phyloP scores from a whole-genome alignment of 2,329 filamentous ascomycete species.

The Cryphonectria carpinicola region DNA sequence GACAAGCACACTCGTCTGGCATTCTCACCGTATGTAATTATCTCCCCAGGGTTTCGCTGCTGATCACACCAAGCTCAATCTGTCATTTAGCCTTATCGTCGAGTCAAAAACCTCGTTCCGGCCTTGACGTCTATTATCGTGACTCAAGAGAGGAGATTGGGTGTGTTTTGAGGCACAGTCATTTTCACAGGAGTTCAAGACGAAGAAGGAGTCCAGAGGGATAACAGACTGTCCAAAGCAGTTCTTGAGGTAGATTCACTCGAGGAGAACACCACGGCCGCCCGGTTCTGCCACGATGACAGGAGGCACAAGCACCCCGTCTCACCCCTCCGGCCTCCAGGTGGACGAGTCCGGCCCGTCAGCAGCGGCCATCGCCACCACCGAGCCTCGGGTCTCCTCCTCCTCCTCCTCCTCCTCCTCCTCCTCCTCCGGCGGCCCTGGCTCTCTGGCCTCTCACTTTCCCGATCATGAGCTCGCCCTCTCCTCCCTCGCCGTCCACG shows the following conservation, averaged over 20 bases:
- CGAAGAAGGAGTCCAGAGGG: neutral
- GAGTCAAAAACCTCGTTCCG: neutral
- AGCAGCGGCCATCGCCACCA: conserved; percentile 3
- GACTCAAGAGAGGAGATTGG: neutral
- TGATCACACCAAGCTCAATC: neutral
- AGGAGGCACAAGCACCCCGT: conserved; percentile 5
- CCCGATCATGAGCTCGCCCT: conserved; percentile 51
- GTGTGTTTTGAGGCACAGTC: neutral
- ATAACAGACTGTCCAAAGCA: neutral
- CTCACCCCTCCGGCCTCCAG: conserved; percentile 17
- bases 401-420: neutral
- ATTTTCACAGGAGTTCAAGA: neutral
- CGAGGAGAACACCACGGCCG: conserved; percentile 17
- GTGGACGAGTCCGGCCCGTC: conserved; percentile 21
- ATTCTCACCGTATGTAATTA: neutral
- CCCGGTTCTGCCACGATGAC: conserved; percentile 1
- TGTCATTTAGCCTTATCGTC: neutral
- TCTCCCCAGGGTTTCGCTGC: neutral
- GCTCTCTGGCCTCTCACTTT: conserved; percentile 38
- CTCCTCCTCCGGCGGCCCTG: conserved; percentile 30
- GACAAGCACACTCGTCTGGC: neutral
- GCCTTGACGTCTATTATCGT: neutral
- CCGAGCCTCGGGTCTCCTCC: neutral
- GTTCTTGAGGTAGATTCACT: too few species aligned
- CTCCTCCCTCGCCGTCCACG: conserved; percentile 76